Conservation (phyloP, 2,329 filamentous ascomycete species). For the Pseudogymnoascus sp. region DNA sequence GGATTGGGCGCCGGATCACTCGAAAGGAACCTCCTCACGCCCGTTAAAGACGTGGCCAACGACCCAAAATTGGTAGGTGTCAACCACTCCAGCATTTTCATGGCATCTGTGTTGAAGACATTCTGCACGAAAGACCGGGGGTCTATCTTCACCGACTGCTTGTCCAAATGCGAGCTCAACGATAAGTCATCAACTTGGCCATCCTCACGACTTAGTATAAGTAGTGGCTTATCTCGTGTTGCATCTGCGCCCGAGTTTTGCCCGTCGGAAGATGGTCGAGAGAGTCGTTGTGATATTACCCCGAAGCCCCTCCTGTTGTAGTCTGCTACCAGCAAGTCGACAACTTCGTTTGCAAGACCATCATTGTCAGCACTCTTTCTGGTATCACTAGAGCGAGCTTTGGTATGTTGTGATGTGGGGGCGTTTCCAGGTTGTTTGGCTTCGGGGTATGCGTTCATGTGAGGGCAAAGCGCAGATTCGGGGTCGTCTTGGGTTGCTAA, state of each 20-base stretch:
- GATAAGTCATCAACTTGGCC: neutral
- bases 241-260: neutral
- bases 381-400: neutral
- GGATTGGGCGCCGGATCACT: neutral
- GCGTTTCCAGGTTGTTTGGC: neutral
- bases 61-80: constrained; percentile 38
- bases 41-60: neutral
- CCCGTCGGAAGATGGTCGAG: neutral
- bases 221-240: neutral
- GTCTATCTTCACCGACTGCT: constrained; percentile 38
- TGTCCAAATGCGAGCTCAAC: neutral
- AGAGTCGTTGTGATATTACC: neutral
- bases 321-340: neutral
- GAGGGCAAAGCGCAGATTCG: constrained; percentile 57
- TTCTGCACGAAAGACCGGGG: constrained; percentile 57
- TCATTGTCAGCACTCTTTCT: neutral
- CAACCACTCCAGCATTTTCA: constrained; percentile 66
- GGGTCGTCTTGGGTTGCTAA: constrained; percentile 75
- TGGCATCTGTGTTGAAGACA: constrained; percentile 56
- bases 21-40: neutral
- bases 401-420: neutral
- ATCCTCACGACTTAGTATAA: neutral
- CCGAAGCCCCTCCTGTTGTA: neutral
- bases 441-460: constrained; percentile 13
- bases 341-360: neutral